These are phyloP conservation scores for Gnetum montanum DNA, from an alignment of 75 land plant species.

Conservation along the genomic window DNA sequence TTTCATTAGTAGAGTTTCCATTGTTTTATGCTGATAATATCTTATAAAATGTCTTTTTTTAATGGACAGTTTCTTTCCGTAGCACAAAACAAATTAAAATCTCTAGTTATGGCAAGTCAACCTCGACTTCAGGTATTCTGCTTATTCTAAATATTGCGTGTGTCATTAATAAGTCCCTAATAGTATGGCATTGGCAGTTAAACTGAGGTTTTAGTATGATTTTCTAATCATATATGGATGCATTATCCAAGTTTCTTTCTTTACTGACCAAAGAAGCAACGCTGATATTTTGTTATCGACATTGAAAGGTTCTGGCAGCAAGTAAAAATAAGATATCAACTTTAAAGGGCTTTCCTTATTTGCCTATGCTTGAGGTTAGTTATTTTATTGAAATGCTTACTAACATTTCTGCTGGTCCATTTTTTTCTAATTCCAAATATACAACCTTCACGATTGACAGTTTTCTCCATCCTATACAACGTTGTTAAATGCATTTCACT, in stretches of 20 bases:
- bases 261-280: too few relatives aligned
- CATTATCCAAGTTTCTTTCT: too few relatives aligned
- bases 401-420: too few relatives aligned
- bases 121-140: slow-evolving; percentile 79
- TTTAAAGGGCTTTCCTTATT: slow-evolving; percentile 83
- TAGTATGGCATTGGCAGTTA: slow-evolving; percentile 3
- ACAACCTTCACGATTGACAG: too few relatives aligned
- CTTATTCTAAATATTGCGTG: neutral
- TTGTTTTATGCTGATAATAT: neutral
- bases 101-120: slow-evolving; percentile 88
- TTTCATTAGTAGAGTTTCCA: neutral
- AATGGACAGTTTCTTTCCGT: slow-evolving; percentile 76
- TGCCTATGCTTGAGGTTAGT: slow-evolving; percentile 92
- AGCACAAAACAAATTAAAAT: slow-evolving; percentile 89
- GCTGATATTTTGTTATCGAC: too few relatives aligned
- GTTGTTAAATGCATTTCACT: too few relatives aligned
- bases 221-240: too few relatives aligned
- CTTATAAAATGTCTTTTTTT: slow-evolving; percentile 4
- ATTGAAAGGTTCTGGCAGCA: slow-evolving; percentile 85
- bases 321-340: slow-evolving; percentile 95
- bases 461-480: too few relatives aligned
- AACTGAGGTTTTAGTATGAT: too few relatives aligned
- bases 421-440: too few relatives aligned
- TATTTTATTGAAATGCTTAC: too few relatives aligned
- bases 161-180: neutral